phyloP scores from a whole-genome alignment of 148 eudicot species.

The Silene latifolia region DNA sequence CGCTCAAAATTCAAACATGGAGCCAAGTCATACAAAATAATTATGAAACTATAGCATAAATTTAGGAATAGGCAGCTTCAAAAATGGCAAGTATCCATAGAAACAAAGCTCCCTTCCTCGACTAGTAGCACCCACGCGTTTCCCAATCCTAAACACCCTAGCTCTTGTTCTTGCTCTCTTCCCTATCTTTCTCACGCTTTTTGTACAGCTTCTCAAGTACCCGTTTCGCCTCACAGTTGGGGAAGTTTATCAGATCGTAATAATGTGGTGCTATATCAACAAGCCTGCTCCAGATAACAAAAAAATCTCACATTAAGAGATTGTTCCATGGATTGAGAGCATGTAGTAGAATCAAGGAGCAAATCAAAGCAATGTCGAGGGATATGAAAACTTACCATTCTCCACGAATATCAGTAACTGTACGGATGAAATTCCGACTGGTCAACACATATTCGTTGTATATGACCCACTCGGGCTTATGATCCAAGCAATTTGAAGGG shows the following conservation, averaged over 20 bases:
- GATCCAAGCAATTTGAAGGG: constrained; percentile 97
- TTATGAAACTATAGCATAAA: background rate
- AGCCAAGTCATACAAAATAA: background rate
- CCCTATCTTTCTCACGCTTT: constrained; percentile 50
- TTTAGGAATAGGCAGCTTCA: background rate
- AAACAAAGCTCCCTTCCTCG: background rate
- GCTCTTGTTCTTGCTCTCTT: constrained; percentile 36
- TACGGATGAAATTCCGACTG: constrained; percentile 92
- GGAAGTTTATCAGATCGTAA: constrained; percentile 69
- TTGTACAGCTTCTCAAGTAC: constrained; percentile 55
- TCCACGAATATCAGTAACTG: constrained; percentile 91
- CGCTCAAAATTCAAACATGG: background rate
- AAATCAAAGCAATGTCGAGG: background rate
- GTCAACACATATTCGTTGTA: constrained; percentile 95
- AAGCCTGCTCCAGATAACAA: constrained; percentile 39
- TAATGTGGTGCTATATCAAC: constrained; percentile 66
- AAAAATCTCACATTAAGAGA: background rate
- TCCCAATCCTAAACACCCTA: background rate
- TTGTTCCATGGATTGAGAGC: background rate
- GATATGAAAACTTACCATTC: constrained; percentile 66
- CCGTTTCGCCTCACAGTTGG: constrained; percentile 59
- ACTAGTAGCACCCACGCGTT: background rate
- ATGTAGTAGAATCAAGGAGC: background rate
- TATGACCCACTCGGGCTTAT: constrained; percentile 99
- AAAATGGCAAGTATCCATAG: background rate